Evolutionary conservation across 441 rosid genomes (phyloP).

Genomic region (Euphorbia corollata): DNA sequence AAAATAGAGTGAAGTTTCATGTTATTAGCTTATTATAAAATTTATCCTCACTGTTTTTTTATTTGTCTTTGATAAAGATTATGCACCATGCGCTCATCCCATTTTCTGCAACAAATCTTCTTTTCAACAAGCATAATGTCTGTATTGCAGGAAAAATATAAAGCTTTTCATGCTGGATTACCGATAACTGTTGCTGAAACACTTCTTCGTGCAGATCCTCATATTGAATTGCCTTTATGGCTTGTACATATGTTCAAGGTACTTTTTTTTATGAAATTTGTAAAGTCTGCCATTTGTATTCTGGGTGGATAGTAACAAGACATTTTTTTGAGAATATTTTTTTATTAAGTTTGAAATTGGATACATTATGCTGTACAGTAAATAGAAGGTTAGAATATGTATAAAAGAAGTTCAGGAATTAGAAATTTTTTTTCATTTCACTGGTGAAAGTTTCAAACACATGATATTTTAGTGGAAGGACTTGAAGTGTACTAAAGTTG

Average conservation of each 20-base stretch:
- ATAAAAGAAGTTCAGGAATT: background rate
- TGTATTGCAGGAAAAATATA: conserved; percentile 69
- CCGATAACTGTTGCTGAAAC: conserved; percentile 83
- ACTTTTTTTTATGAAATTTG: conserved; percentile 15
- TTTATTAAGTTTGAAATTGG: background rate
- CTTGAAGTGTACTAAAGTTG: background rate
- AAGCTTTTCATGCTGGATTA: conserved; percentile 59
- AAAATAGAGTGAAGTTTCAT: background rate
- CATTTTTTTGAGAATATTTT: background rate
- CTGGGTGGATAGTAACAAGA: background rate
- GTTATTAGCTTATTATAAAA: background rate
- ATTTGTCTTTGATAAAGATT: background rate
- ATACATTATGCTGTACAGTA: background rate
- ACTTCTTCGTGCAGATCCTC: conserved; percentile 74
- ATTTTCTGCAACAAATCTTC: conserved; percentile 6
- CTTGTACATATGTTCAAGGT: conserved; percentile 94
- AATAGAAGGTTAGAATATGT: background rate
- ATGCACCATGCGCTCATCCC: background rate
- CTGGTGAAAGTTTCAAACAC: background rate
- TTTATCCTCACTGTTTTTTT: background rate
- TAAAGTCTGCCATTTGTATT: background rate
- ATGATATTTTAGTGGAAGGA: background rate
- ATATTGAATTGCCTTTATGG: conserved; percentile 92
- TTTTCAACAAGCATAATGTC: conserved; percentile 9
- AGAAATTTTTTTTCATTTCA: background rate